Base-by-base conservation (phyloP, 305 asterid genomes). In the Fraxinus angustifolia region DNA sequence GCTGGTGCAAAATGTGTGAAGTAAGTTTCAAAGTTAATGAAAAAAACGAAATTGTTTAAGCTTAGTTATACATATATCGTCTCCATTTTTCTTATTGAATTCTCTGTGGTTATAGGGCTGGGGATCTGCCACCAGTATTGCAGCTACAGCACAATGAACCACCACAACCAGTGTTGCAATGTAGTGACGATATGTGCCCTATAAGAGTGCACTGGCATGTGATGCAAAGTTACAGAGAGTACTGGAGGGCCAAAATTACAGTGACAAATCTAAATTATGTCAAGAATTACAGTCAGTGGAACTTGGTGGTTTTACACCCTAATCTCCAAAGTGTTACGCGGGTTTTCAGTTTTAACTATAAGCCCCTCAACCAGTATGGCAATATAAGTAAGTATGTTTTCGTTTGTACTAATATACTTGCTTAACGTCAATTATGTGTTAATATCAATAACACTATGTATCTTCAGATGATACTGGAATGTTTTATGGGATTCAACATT, bases 171-270 rank as follows among this genome's bases (percentile, higher is more conserved):
- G 84, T 87, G 26, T 88, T 91, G 80, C 84, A 77, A 40, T 94
- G 98, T 77, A 31, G 94, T 16, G 50, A 56, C 12, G 91, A 91
- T 83, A 94, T 94, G 98, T 94, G 98, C 86, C 98, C 98, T 3
- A 83, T 94, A 60, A 84, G 78, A 84, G 90, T 94, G 34, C 98
- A 94, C 62, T 94, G 98, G 98, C 98, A 94, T 83, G 88, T 94
- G 72, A 94, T 90, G 77, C 86, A 19, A 50, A 91, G 92, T 73
- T 94, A 94, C 76, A 93, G 14, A 31, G 82, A 89, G 23, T 92
- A 94, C 70, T 94, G 98, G 98, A 90, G 97, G 77, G 95, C 91
- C 26, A 94, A 94, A 82, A 77, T 94, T 19, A 94, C 97, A 0
- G 79, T 94, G 23, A 86, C 85, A 5, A 92, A 94, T 80, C 85